Conservation (phyloP, 768 basidiomycete genomes). For the Leucogyrophana mollusca region DNA sequence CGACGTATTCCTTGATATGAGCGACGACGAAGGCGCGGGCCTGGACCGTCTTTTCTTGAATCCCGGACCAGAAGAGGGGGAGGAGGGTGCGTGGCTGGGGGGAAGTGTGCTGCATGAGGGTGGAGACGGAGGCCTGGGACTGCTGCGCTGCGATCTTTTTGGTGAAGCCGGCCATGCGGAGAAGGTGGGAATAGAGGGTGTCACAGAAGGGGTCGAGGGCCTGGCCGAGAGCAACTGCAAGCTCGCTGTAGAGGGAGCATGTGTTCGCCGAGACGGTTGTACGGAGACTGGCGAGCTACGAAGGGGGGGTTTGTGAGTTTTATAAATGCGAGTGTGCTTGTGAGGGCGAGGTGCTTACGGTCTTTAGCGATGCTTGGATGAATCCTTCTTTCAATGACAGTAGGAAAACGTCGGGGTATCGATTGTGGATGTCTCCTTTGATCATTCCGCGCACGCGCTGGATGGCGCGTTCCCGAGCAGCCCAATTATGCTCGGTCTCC, state of each 20-base stretch:
- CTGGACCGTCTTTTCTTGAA: conserved; percentile 82
- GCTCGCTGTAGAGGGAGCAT: conserved; percentile 72
- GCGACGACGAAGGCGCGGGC: conserved; percentile 61
- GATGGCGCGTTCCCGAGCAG: conserved; percentile 72
- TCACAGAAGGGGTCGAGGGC: conserved; percentile 83
- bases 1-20: conserved; percentile 77
- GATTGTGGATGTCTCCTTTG: conserved; percentile 75
- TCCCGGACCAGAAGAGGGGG: conserved; percentile 61
- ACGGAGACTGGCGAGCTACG: conserved; percentile 80
- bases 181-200: conserved; percentile 65
- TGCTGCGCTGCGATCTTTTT: conserved; percentile 90
- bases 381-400: conserved; percentile 73
- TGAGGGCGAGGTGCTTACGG: conserved; percentile 48
- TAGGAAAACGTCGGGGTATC: conserved; percentile 75
- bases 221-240: conserved; percentile 63
- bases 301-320: not conserved
- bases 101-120: conserved; percentile 69
- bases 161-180: conserved; percentile 86
- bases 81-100: conserved; percentile 68
- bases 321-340: not conserved
- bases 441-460: conserved; percentile 85
- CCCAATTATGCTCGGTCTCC: conserved; percentile 97
- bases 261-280: conserved; percentile 87
- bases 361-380: conserved; percentile 80
- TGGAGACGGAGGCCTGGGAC: conserved; percentile 69